Evolutionary conservation across 306 rosid species (phyloP), one percentile per base, ranked within the genome.

Genomic region (Lathyrus sativus): DNA sequence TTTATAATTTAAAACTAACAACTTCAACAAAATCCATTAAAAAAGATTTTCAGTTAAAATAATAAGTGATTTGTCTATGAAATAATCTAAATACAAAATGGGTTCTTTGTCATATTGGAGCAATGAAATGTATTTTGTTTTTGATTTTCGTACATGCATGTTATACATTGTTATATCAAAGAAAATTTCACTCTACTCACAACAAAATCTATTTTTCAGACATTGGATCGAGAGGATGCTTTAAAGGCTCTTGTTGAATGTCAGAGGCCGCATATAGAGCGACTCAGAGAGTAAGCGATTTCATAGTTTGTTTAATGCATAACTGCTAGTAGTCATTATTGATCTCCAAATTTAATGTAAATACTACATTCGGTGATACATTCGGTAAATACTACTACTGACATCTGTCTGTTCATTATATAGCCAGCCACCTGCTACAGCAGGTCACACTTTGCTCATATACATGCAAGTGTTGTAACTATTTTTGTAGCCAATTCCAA

Each of bases 231-330:
- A 3, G 11, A 0, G 3, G 74, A 0, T 35, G 9, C 2, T 35
- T 35, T 35, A 7, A 35, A 35, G 39, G 39, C 77, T 49, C 2
- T 43, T 19, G 29, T 39, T 41, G 73, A 74, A 64, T 70, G 66
- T 70, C 74, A 70, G 66, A 10, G 11, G 73, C 14, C 43, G 62
- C 65, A 49, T 61, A 42, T 64, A 41, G 50, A 74, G 74, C 71
- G 70, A 43, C 70, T 74, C 67, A 50, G 65, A 17, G 66, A 79
- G 83, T 79, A 74, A 57, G 83, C 62, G 37, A 15, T 14, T 74
- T 74, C 28, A 57, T 41, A 50, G 62, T 63, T 18, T 62, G 9
- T 53, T 57, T 74, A 13, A 62, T 37, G 38, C 35, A 13, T 45
- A 37, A 2, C 24, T 53, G 17, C 60, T 35, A 35, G 39, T 55